These are phyloP conservation scores for Globisporangium cederbergense DNA, from an alignment of 352 stramenopile genomes.

Conservation along the genomic window DNA sequence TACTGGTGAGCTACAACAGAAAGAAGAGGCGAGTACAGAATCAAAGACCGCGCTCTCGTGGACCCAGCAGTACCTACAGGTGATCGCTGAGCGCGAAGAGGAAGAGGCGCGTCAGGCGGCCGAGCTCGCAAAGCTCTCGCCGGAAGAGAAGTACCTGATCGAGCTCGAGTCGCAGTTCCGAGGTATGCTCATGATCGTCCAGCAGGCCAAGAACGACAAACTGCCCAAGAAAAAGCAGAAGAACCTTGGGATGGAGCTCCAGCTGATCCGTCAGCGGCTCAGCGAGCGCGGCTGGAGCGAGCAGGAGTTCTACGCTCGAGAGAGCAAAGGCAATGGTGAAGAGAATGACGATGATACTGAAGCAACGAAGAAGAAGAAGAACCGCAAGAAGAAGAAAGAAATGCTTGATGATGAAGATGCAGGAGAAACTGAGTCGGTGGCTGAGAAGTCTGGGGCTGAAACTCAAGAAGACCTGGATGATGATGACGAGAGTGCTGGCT, in stretches of 20 bases:
- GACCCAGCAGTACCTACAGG: conserved; percentile 73
- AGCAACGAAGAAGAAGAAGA: conserved; percentile 11
- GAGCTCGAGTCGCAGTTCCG: conserved; percentile 51
- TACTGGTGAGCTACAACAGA: not conserved
- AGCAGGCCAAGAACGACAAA: conserved; percentile 48
- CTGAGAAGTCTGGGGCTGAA: not conserved
- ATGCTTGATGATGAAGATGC: not conserved
- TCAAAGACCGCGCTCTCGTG: conserved; percentile 48
- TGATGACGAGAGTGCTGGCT: conserved; percentile 2
- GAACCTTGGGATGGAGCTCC: conserved; percentile 18
- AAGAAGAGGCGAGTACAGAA: conserved; percentile 16
- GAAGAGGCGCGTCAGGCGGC: conserved; percentile 34
- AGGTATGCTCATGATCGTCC: conserved; percentile 28
- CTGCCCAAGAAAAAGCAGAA: conserved; percentile 49
- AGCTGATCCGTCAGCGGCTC: conserved; percentile 15
- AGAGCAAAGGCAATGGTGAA: not conserved
- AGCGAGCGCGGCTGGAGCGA: conserved; percentile 21
- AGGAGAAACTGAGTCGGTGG: not conserved
- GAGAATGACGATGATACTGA: not conserved
- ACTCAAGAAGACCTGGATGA: not conserved
- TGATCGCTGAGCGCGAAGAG: conserved; percentile 45
- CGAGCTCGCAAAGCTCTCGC: conserved; percentile 24
- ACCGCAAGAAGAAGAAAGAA: conserved; percentile 9
- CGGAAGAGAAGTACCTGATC: conserved; percentile 33
- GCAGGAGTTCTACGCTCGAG: conserved; percentile 13